phyloP scores from a whole-genome alignment of 1,284 basidiomycete species.

The Puccinia coronata region DNA sequence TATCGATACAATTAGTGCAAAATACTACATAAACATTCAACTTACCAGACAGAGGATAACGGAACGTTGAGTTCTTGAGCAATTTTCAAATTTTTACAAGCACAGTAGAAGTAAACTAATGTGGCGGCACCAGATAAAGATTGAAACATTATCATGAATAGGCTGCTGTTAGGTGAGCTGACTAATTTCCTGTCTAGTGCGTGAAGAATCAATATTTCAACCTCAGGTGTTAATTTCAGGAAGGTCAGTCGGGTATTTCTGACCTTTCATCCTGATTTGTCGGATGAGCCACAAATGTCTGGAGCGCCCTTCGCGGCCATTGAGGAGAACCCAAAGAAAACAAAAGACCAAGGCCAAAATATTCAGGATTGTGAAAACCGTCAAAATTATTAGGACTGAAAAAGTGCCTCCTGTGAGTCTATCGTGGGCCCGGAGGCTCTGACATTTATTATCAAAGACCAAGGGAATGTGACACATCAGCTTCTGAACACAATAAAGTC shows the following conservation, averaged over 20 bases:
- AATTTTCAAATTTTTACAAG: background rate
- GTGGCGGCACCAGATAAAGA: background rate
- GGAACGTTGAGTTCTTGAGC: background rate
- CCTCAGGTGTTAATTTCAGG: background rate
- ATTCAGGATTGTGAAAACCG: background rate
- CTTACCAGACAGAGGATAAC: background rate
- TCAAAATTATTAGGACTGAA: background rate
- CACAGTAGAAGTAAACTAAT: background rate
- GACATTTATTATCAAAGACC: background rate
- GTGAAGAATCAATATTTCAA: background rate
- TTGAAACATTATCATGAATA: constrained; percentile 4
- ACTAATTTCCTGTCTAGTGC: constrained; percentile 13
- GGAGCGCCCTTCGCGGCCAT: constrained; percentile 20
- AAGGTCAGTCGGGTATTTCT: background rate
- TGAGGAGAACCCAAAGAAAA: background rate
- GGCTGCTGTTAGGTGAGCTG: background rate
- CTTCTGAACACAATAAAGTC: background rate
- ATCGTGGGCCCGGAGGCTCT: background rate
- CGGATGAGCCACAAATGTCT: constrained; percentile 18
- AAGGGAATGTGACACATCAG: background rate
- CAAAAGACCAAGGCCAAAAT: background rate
- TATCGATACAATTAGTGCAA: background rate
- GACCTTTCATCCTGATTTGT: constrained; percentile 2
- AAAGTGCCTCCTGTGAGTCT: background rate
- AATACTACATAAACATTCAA: too few species aligned